Evolutionary conservation across 176 grass and related monocot species (phyloP), one percentile per base, ranked within the genome.

Genomic region (Otatea glauca): DNA sequence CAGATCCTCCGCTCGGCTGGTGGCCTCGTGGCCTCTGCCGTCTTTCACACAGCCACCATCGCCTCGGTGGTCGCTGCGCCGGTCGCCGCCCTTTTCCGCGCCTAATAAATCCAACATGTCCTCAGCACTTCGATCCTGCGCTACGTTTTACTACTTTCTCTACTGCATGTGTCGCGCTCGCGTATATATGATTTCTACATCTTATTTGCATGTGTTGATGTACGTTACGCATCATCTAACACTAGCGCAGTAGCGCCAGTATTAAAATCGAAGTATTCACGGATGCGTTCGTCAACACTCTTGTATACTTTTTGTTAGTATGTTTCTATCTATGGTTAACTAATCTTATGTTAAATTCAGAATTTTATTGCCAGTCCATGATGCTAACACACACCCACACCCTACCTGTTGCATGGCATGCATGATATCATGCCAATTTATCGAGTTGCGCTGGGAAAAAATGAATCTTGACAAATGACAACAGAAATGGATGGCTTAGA

Each of bases 61-160:
- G 79, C 61, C 42, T 66, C 16, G 42, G 60, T 17, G 0, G 5
- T 65, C 25, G 61, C 43, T 13, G 24, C 61, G 9, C 43, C 42
- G 61, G 77, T 79, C 60, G 77, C 61, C 27, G 25, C 15, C 18
- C 61, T 79, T 48, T 79, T 79, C 59, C n/a, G 61, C 25, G 23
- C 9, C 23, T 78, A 18, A 77, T 61, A 4, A 62, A 60, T 21
- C 35, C 5, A 11, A 76, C 21, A 13, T 59, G n/a, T 39, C 55
- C 10, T 39, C 5, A 4, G 38, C 5, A 39, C 38, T 39, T 3
- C 3, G 3, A 3, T 37, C 35, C 35, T 37, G 35, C 35, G 35
- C 20, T n/a, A 23, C 55, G 55, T 58, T 58, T 56, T 59, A 23
- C 20, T 42, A 4, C 20, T 23, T 59, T 59, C 9, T 21, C 55